A percentile compares a stretch with the other conserved stretches of the same genome.
Conservation (phyloP, 2,329 filamentous ascomycete species). For the Xylariaceae sp. region DNA sequence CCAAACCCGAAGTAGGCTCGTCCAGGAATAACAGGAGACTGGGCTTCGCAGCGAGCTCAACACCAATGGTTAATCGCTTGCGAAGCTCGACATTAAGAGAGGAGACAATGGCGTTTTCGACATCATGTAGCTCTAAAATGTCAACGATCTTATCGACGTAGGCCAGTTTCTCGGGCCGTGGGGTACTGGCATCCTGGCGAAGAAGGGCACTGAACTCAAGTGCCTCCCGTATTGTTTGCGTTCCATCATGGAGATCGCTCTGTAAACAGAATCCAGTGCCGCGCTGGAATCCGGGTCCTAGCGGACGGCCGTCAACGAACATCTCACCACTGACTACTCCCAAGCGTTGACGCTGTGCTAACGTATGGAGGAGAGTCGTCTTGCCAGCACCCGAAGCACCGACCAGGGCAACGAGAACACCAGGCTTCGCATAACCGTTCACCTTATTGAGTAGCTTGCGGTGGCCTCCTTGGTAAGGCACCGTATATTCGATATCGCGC, state of each 20-base stretch:
- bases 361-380: conserved; percentile 72
- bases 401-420: conserved; percentile 73
- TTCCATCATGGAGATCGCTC: conserved; percentile 64
- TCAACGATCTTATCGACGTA: conserved; percentile 94
- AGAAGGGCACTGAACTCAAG: conserved; percentile 75
- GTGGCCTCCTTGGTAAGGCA: conserved; percentile 59
- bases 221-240: conserved; percentile 78
- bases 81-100: conserved; percentile 63
- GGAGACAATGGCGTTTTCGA: conserved; percentile 61
- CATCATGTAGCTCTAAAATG: conserved; percentile 65
- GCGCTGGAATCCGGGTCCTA: conserved; percentile 60
- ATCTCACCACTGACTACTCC: conserved; percentile 63
- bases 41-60: conserved; percentile 66
- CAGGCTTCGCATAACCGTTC: conserved; percentile 73
- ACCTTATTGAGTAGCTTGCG: conserved; percentile 62
- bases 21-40: conserved; percentile 64
- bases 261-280: conserved; percentile 68
- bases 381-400: conserved; percentile 79
- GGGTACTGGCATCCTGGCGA: conserved; percentile 70
- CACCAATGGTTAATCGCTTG: conserved; percentile 67
- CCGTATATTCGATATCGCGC: conserved; percentile 64
- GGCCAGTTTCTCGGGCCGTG: conserved; percentile 69
- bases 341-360: conserved; percentile 63
- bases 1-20: conserved; percentile 65
- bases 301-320: conserved; percentile 60